Evolutionary conservation across 257 asterid species (phyloP).

Genomic region (Sherardia arvensis): DNA sequence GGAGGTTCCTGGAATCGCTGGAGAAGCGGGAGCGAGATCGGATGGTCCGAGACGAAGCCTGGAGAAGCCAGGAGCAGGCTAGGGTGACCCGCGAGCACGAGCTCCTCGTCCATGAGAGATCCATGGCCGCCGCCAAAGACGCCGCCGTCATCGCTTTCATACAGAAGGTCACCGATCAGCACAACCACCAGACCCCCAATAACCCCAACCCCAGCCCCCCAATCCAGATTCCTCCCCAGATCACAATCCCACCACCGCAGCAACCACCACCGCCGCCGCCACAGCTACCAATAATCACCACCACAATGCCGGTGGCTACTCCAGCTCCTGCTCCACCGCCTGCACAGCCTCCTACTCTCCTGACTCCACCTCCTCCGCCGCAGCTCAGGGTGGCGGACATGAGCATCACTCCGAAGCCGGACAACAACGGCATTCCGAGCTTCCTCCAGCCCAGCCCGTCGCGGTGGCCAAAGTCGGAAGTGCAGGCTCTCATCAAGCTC

Average conservation of each 20-base stretch:
- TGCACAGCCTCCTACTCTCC: not conserved
- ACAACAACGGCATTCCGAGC: constrained; percentile 31
- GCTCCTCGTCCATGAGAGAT: constrained; percentile 69
- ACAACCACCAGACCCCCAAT: constrained; percentile 8
- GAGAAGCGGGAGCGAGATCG: constrained; percentile 79
- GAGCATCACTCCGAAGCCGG: constrained; percentile 6
- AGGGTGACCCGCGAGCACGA: constrained; percentile 68
- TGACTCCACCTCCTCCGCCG: constrained; percentile 1
- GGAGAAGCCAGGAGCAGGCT: constrained; percentile 74
- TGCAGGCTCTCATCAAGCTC: constrained; percentile 61
- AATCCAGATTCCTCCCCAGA: constrained; percentile 9
- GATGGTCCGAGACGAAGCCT: constrained; percentile 66
- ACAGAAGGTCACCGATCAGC: constrained; percentile 50
- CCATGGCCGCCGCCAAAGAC: constrained; percentile 68
- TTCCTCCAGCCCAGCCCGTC: constrained; percentile 39
- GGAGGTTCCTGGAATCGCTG: constrained; percentile 51
- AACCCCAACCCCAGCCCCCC: constrained; percentile 7
- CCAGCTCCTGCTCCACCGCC: constrained; percentile 12
- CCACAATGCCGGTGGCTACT: not conserved
- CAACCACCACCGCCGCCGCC: not conserved
- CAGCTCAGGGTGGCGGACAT: constrained; percentile 11
- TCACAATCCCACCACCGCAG: constrained; percentile 1
- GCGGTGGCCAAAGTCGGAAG: constrained; percentile 91
- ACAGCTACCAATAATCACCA: not conserved
- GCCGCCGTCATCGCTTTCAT: constrained; percentile 64